These are phyloP conservation scores for Lipomyces spencermartinsiae DNA, from an alignment of 805 yeast genomes.

Conservation along the genomic window DNA sequence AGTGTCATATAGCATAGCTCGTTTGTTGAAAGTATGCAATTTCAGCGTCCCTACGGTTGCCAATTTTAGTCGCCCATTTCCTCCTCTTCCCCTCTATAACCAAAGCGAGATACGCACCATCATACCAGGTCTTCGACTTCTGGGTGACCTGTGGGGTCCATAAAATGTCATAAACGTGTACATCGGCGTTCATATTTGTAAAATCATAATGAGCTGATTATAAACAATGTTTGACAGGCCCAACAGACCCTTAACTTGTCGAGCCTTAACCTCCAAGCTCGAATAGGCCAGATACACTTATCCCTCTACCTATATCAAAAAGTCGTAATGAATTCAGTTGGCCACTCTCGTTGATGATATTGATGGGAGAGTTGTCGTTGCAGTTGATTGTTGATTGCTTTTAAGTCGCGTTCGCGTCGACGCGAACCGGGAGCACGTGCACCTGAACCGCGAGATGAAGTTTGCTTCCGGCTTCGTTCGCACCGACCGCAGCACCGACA, in stretches of 20 bases:
- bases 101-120: conserved; percentile 41
- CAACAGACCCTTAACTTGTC: neutral
- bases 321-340: neutral
- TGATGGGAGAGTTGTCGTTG: too few relatives aligned
- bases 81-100: too few relatives aligned
- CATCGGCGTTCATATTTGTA: conserved; percentile 14
- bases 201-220: neutral
- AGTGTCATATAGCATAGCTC: conserved; percentile 44
- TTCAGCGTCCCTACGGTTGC: conserved; percentile 33
- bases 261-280: neutral
- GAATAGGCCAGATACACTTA: neutral
- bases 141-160: conserved; percentile 48
- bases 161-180: conserved; percentile 43
- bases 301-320: neutral
- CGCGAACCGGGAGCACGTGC: too few relatives aligned
- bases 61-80: neutral
- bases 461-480: too few relatives aligned
- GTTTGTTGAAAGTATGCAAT: conserved; percentile 39
- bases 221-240: neutral
- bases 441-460: too few relatives aligned
- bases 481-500: too few relatives aligned
- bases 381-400: too few relatives aligned
- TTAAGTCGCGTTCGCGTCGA: too few relatives aligned
- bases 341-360: too few relatives aligned
- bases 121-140: conserved; percentile 49